These are phyloP conservation scores for Calonectria leucothoes DNA, from an alignment of 2,329 filamentous ascomycete genomes.

Conservation along the genomic window DNA sequence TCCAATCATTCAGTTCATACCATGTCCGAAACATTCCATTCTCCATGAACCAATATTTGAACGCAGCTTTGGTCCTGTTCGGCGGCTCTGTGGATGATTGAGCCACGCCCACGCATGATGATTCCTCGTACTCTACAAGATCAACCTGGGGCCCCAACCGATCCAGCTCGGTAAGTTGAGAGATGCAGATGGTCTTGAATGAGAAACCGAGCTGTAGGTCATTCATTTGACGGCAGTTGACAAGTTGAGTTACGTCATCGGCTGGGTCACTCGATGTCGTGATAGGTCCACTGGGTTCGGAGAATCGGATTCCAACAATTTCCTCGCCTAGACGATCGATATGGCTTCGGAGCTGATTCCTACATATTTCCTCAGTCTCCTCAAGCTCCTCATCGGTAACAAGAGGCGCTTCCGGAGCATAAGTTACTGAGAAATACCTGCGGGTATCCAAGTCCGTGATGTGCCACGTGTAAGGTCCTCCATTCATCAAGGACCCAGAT, in stretches of 20 bases:
- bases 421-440: not conserved
- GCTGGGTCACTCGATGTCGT: not conserved
- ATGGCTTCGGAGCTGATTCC: not conserved
- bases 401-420: not conserved
- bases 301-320: not conserved
- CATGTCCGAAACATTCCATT: not conserved
- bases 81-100: not conserved
- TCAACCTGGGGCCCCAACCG: not conserved
- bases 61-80: not conserved
- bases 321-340: not conserved
- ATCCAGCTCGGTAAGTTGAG: not conserved
- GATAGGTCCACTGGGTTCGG: not conserved
- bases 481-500: not conserved
- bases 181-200: not conserved
- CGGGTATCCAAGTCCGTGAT: not conserved
- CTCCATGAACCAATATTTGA: not conserved
- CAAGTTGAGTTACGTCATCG: not conserved
- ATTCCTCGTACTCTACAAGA: not conserved
- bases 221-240: not conserved
- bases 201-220: not conserved
- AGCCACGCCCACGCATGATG: not conserved
- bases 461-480: not conserved
- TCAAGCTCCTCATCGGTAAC: not conserved
- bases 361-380: not conserved
- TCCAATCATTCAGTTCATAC: not conserved